A percentile compares a stretch with the other conserved stretches of the same genome.
Evolutionary conservation across 805 yeast genomes (phyloP).

Genomic region (Metschnikowia colocasiae): DNA sequence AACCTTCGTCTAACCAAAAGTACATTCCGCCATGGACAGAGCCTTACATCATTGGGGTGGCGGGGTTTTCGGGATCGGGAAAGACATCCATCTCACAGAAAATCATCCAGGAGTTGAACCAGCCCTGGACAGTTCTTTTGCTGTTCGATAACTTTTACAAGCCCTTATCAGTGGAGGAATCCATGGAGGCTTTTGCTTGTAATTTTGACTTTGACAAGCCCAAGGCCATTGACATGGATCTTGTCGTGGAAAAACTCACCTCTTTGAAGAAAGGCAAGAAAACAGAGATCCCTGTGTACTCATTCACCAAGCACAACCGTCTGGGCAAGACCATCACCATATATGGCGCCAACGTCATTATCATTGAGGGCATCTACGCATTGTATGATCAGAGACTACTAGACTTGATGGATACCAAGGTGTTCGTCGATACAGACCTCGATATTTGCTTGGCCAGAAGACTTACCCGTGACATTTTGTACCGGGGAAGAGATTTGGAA

Average conservation of each 20-base stretch:
- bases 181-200: conserved; percentile 59
- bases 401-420: conserved; percentile 76
- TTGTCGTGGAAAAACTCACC: conserved; percentile 58
- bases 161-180: conserved; percentile 62
- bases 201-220: conserved; percentile 88
- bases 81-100: conserved; percentile 87
- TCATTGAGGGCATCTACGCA: conserved; percentile 88
- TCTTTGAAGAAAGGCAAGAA: conserved; percentile 65
- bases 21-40: conserved; percentile 79
- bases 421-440: conserved; percentile 90
- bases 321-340: conserved; percentile 68
- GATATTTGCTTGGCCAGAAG: conserved; percentile 91
- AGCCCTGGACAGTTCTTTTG: conserved; percentile 91
- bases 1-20: conserved; percentile 6
- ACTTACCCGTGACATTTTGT: conserved; percentile 77
- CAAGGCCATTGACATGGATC: conserved; percentile 74
- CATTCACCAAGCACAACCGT: conserved; percentile 65
- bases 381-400: conserved; percentile 65
- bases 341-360: conserved; percentile 91
- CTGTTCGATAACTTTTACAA: conserved; percentile 90
- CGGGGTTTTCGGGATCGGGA: conserved; percentile 77
- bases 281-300: conserved; percentile 45
- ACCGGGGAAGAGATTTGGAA: conserved; percentile 77
- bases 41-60: conserved; percentile 83
- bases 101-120: conserved; percentile 70